These are phyloP conservation scores for Dactylellina haptotyla DNA, from an alignment of 2,329 filamentous ascomycete genomes.

Conservation along the genomic window DNA sequence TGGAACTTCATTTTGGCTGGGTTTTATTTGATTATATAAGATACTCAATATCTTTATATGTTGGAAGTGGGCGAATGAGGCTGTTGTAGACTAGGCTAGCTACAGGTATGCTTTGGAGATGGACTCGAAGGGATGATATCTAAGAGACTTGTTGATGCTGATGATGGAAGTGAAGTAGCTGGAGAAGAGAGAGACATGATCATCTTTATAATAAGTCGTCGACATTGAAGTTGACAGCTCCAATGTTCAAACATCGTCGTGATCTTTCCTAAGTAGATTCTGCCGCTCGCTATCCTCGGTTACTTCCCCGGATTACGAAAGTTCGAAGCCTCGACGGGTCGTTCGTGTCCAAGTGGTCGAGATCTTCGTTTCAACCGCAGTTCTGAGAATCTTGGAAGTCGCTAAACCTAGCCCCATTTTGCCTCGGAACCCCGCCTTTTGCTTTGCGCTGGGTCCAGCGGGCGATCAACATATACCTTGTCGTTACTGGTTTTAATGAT, in stretches of 20 bases:
- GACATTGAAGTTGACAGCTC: neutral
- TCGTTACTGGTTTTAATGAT: neutral
- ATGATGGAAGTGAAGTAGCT: constrained; percentile 20
- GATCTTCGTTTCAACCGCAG: constrained; percentile 37
- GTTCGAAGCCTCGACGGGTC: neutral
- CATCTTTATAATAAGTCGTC: constrained; percentile 33
- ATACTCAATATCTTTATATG: constrained; percentile 31
- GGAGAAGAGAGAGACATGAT: constrained; percentile 14
- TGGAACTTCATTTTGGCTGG: constrained; percentile 54
- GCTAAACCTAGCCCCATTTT: constrained; percentile 6
- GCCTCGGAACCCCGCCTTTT: constrained; percentile 39
- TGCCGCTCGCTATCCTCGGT: constrained; percentile 38
- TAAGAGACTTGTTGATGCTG: constrained; percentile 39
- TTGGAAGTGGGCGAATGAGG: neutral
- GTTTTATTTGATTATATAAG: too few species aligned
- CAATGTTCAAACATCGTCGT: neutral
- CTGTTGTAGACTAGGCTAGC: constrained; percentile 15
- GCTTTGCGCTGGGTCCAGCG: neutral
- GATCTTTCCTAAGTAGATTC: constrained; percentile 6
- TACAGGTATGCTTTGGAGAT: neutral
- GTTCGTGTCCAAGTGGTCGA: neutral
- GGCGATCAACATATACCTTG: constrained; percentile 5
- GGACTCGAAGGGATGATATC: constrained; percentile 15
- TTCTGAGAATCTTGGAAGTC: neutral
- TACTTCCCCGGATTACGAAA: neutral